These are phyloP conservation scores for Kandelia obovata DNA, from an alignment of 345 rosid species.

Conservation along the genomic window DNA sequence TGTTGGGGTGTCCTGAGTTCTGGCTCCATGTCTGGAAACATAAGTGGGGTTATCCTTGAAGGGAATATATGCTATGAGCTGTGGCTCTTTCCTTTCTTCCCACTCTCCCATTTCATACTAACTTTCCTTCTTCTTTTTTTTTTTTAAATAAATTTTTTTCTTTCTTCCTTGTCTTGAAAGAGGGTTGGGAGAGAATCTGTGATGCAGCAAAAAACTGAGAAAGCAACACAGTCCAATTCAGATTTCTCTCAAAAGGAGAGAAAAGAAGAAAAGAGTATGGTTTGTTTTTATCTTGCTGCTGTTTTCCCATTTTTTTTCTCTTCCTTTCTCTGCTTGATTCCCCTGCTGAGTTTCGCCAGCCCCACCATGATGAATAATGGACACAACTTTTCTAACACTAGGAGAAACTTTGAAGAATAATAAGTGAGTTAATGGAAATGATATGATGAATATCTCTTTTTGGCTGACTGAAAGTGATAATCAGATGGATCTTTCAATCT, in stretches of 20 bases:
- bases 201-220: constrained; percentile 52
- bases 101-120: constrained; percentile 28
- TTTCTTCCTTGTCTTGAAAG: constrained; percentile 54
- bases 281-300: constrained; percentile 57
- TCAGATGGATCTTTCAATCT: constrained; percentile 18
- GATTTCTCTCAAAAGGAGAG: constrained; percentile 47
- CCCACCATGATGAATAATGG: constrained; percentile 59
- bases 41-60: constrained; percentile 62
- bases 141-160: constrained; percentile 9
- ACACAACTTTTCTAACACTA: constrained; percentile 37
- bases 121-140: constrained; percentile 13
- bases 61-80: constrained; percentile 80
- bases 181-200: constrained; percentile 41
- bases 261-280: constrained; percentile 57
- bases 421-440: constrained; percentile 21
- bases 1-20: constrained; percentile 45
- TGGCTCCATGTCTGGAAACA: constrained; percentile 79
- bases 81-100: constrained; percentile 46
- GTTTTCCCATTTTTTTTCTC: constrained; percentile 33
- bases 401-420: constrained; percentile 21
- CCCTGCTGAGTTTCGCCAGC: constrained; percentile 39
- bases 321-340: constrained; percentile 40
- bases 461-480: constrained; percentile 33
- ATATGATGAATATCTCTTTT: constrained; percentile 33
- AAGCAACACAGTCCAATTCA: constrained; percentile 32